These are phyloP conservation scores for Globisporangium carolinianum DNA, from an alignment of 352 stramenopile genomes.

Conservation along the genomic window DNA sequence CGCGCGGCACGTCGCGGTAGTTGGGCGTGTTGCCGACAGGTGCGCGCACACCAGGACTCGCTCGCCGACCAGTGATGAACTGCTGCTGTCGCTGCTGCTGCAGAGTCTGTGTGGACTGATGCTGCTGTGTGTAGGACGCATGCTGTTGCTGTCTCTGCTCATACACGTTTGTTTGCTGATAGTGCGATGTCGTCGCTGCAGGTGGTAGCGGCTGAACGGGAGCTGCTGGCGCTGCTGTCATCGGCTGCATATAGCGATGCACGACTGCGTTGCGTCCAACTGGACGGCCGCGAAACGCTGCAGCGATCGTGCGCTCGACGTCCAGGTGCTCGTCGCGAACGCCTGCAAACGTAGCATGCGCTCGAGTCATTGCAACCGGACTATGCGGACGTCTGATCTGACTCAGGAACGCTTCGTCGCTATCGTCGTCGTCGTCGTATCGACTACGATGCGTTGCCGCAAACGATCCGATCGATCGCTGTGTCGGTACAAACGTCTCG, in stretches of 20 bases:
- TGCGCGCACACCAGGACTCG: not conserved
- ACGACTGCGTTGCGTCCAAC: not conserved
- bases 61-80: conserved; percentile 3
- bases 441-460: conserved; percentile 2
- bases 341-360: not conserved
- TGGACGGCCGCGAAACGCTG: conserved; percentile 13
- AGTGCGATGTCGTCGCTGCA: not conserved
- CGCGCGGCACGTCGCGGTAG: conserved; percentile 10
- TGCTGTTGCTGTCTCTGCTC: conserved; percentile 3
- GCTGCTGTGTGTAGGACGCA: not conserved
- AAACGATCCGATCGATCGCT: conserved; percentile 9
- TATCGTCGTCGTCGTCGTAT: conserved; percentile 17
- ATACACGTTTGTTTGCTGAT: conserved; percentile 8
- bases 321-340: conserved; percentile 10
- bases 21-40: not conserved
- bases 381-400: conserved; percentile 8
- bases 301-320: conserved; percentile 12
- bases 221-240: not conserved
- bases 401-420: conserved; percentile 13
- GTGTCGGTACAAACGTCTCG: not conserved
- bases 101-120: not conserved
- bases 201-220: not conserved
- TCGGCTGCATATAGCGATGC: conserved; percentile 3
- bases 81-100: conserved; percentile 5
- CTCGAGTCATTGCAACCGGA: not conserved